These are phyloP conservation scores for Neurospora sp. DNA, from an alignment of 2,329 filamentous ascomycete species.

Conservation along the genomic window DNA sequence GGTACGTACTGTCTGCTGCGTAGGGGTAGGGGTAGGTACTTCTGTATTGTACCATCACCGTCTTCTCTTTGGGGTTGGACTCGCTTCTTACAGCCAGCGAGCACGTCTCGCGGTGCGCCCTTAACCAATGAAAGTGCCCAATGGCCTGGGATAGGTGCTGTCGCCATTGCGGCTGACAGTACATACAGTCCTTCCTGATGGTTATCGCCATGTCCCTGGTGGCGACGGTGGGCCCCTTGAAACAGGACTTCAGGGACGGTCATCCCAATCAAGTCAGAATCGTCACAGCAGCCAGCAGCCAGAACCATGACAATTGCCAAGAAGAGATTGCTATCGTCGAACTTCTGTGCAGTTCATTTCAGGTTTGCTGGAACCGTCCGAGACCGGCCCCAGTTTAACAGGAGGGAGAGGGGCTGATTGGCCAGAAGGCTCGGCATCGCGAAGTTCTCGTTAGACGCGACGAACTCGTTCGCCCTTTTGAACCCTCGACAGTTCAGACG, in stretches of 20 bases:
- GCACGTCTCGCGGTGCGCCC: neutral
- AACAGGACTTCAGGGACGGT: slow-evolving; percentile 1
- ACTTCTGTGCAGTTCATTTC: neutral
- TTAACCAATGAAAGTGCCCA: neutral
- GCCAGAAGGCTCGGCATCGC: neutral
- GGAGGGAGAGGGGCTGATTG: neutral
- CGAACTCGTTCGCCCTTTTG: neutral
- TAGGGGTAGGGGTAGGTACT: neutral
- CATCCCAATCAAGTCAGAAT: slow-evolving; percentile 2
- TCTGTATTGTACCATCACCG: neutral
- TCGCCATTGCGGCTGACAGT: neutral
- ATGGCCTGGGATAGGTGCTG: neutral
- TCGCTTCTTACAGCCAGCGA: neutral
- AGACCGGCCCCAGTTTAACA: neutral
- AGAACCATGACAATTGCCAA: neutral
- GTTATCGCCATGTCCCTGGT: neutral
- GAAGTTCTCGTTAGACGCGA: neutral
- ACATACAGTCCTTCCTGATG: neutral
- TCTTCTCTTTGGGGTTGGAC: neutral
- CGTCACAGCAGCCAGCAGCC: neutral
- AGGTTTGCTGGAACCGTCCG: neutral
- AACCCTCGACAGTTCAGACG: neutral
- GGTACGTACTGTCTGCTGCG: neutral
- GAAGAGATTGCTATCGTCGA: neutral
- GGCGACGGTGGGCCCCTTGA: slow-evolving; percentile 10